Percentiles rank a stretch among this genome's conserved stretches.
Conservation (phyloP, 2,329 filamentous ascomycete species). For the Diatrype stigma region DNA sequence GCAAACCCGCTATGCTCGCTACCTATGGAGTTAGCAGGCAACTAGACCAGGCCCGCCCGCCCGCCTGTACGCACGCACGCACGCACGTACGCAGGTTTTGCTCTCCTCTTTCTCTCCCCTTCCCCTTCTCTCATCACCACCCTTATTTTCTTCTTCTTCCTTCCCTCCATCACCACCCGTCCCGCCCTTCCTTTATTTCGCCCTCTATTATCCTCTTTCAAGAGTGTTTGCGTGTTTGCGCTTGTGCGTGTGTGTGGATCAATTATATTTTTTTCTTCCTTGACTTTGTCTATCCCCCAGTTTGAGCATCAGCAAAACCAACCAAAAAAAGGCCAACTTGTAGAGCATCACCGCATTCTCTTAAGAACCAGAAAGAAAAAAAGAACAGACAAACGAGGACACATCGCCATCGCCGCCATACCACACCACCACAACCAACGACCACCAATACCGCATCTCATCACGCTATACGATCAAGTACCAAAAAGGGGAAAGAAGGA, state of each 20-base stretch:
- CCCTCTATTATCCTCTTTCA: conserved; percentile 26
- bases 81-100: conserved; percentile 3
- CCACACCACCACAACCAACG: neutral
- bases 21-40: no score
- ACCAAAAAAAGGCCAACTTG: neutral
- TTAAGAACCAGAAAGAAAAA: neutral
- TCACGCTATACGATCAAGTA: neutral
- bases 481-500: neutral
- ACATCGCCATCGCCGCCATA: neutral
- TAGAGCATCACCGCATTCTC: conserved; percentile 1
- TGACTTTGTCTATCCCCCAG: neutral
- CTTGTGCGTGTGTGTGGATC: conserved; percentile 16
- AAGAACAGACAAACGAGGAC: neutral
- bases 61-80: no score
- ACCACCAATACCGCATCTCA: neutral
- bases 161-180: conserved; percentile 24
- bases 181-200: conserved; percentile 30
- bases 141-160: conserved; percentile 24
- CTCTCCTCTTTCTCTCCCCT: conserved; percentile 11
- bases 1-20: no score
- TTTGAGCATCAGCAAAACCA: neutral
- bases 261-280: conserved; percentile 19
- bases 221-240: conserved; percentile 21
- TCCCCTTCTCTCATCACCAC: conserved; percentile 15
- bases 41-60: no score